These are phyloP conservation scores for Ilex asprella DNA, from an alignment of 257 asterid species.

Conservation along the genomic window DNA sequence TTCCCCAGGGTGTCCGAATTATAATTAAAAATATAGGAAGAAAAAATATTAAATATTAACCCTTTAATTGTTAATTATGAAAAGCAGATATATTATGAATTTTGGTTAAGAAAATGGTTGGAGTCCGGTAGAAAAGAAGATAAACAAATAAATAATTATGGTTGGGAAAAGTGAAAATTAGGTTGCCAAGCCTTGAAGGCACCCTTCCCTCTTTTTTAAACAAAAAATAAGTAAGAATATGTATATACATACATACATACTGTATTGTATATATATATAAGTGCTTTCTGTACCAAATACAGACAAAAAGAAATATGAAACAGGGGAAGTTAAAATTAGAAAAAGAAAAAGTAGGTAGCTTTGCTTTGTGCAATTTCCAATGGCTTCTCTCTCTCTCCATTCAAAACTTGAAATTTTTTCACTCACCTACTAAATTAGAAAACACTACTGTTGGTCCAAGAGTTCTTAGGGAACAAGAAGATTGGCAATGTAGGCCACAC, in stretches of 20 bases:
- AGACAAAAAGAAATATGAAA: constrained; percentile 37
- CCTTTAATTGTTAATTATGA: constrained; percentile 40
- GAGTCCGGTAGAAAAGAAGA: constrained; percentile 55
- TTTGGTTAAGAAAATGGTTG: constrained; percentile 86
- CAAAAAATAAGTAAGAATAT: constrained; percentile 1
- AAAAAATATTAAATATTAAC: constrained; percentile 26
- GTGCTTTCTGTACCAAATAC: constrained; percentile 19
- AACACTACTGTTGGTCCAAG: too few relatives aligned
- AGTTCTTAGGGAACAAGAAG: too few relatives aligned
- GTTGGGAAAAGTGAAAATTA: constrained; percentile 93
- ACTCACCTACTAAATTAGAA: too few relatives aligned
- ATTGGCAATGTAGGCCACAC: too few relatives aligned
- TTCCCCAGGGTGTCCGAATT: constrained; percentile 52
- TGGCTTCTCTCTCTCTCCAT: too few relatives aligned
- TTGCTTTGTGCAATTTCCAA: constrained; percentile 2
- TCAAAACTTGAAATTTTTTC: too few relatives aligned
- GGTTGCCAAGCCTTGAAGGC: constrained; percentile 90
- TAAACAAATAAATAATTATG: constrained; percentile 31
- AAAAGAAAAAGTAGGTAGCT: constrained; percentile 11
- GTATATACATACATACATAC: constrained; percentile 23
- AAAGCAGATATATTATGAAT: constrained; percentile 54
- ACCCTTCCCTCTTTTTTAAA: constrained; percentile 40
- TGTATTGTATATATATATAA: too few relatives aligned
- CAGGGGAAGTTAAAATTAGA: constrained; percentile 2
- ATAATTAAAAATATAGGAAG: constrained; percentile 20